Percentiles rank a stretch among this genome's conserved stretches.
These are phyloP conservation scores for Beta vulgaris DNA, from an alignment of 148 eudicot species.

Conservation along the genomic window DNA sequence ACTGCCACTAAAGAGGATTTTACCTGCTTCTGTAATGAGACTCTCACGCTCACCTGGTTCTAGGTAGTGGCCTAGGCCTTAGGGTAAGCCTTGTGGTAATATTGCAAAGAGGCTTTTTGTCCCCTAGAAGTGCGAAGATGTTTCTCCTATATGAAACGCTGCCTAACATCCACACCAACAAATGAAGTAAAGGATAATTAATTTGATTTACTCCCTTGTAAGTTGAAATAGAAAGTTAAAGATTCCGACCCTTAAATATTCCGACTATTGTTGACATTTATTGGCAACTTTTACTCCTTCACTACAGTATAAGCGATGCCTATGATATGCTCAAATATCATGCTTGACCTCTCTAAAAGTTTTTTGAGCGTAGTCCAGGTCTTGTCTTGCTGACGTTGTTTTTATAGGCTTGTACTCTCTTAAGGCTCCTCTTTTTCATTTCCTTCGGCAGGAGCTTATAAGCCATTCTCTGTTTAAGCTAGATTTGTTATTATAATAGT, in stretches of 20 bases:
- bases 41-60: neutral
- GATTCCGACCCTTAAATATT: too few relatives aligned
- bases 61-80: neutral
- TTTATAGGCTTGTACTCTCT: neutral
- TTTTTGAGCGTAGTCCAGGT: neutral
- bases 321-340: neutral
- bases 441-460: too few relatives aligned
- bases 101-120: neutral
- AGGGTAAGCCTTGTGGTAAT: neutral
- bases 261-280: neutral
- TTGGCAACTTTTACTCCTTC: neutral
- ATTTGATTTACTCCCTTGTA: neutral
- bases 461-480: neutral
- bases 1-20: neutral
- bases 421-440: too few relatives aligned
- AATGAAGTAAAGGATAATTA: neutral
- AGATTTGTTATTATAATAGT: neutral
- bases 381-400: neutral
- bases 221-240: neutral
- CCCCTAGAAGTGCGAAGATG: neutral
- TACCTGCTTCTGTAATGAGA: too few relatives aligned
- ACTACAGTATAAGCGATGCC: neutral
- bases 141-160: too few relatives aligned
- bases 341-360: neutral
- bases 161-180: neutral